Percentiles rank a stretch among this genome's conserved stretches.
These are phyloP conservation scores for Chalciporus chontae DNA, from an alignment of 768 basidiomycete genomes.

Conservation along the genomic window DNA sequence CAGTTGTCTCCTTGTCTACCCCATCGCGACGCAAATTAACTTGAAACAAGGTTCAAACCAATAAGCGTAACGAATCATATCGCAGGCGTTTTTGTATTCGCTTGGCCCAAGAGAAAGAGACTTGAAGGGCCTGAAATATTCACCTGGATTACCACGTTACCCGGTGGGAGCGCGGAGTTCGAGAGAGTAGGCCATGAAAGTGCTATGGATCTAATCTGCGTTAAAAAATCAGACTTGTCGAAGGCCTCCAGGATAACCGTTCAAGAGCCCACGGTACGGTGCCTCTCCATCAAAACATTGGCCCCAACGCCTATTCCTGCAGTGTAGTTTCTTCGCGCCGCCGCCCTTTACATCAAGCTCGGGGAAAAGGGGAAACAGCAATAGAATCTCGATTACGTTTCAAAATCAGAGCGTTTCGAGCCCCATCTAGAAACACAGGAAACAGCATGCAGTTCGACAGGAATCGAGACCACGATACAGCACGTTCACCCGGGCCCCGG, in stretches of 20 bases:
- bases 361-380: conserved; percentile 4
- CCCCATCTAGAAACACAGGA: conserved; percentile 1
- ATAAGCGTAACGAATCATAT: conserved; percentile 11
- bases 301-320: neutral
- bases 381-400: neutral
- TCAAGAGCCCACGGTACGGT: conserved; percentile 3
- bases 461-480: neutral
- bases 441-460: conserved; percentile 1
- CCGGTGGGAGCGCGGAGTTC: conserved; percentile 6
- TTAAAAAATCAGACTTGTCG: conserved; percentile 28
- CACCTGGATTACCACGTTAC: conserved; percentile 24
- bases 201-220: conserved; percentile 20
- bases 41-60: neutral
- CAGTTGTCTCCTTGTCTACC: neutral
- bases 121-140: neutral
- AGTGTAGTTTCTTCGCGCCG: neutral
- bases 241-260: conserved; percentile 3
- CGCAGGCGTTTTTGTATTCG: conserved; percentile 8
- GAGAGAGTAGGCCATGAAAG: neutral
- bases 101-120: conserved; percentile 28
- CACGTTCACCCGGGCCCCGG: conserved; percentile 6
- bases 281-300: conserved; percentile 1
- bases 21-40: neutral
- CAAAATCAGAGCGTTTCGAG: neutral
- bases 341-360: conserved; percentile 8